These are phyloP conservation scores for Kitagawia praeruptora DNA, from an alignment of 129 eudicot species.

Conservation along the genomic window DNA sequence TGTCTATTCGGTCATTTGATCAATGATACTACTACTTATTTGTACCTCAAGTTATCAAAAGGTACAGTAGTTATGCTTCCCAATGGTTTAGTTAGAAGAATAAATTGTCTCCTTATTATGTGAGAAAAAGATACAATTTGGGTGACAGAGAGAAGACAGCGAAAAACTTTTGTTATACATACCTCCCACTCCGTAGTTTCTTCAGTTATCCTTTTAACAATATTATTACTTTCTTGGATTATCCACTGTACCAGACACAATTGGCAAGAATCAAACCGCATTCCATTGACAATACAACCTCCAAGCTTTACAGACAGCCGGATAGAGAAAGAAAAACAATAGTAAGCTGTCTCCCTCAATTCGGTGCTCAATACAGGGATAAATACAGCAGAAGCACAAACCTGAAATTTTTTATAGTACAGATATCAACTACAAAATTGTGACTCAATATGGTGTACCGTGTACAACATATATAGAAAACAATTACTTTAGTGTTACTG, in stretches of 20 bases:
- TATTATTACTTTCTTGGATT: conserved; percentile 39
- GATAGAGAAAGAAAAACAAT: conserved; percentile 61
- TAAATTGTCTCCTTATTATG: not conserved
- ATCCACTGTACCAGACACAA: conserved; percentile 74
- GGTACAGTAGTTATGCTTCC: not conserved
- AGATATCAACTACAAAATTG: not conserved
- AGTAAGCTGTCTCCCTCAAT: conserved; percentile 14
- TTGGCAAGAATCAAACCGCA: conserved; percentile 57
- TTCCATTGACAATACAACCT: conserved; percentile 57
- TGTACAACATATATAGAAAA: not conserved
- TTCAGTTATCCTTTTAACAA: conserved; percentile 34
- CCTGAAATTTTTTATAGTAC: conserved; percentile 23
- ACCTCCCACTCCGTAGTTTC: conserved; percentile 88
- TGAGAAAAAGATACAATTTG: not conserved
- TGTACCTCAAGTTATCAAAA: not conserved
- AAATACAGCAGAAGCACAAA: conserved; percentile 78
- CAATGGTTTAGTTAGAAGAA: not conserved
- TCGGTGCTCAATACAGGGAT: conserved; percentile 58
- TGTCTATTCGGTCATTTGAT: not conserved
- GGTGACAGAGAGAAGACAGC: too few relatives aligned
- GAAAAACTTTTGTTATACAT: not conserved
- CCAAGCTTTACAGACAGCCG: conserved; percentile 69
- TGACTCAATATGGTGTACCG: not conserved
- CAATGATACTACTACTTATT: not conserved
- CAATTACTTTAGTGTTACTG: not conserved